Evolutionary conservation across 2,329 filamentous ascomycete genomes (phyloP).

Genomic region (Fusarium albosuccineum): DNA sequence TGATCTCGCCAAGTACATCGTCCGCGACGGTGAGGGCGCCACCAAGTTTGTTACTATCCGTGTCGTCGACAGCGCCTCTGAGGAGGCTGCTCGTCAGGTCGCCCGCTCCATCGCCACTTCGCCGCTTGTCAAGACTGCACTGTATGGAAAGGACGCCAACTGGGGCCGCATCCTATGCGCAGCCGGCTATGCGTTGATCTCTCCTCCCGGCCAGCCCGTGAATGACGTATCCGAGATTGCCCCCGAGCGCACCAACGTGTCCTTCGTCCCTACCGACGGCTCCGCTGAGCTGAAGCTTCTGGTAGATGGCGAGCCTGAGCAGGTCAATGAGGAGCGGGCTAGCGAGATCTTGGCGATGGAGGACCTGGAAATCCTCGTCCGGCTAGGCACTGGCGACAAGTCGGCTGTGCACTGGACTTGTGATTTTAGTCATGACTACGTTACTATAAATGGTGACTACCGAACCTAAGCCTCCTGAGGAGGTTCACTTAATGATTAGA

Average conservation of each 20-base stretch:
- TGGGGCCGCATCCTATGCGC: slow-evolving; percentile 98
- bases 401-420: slow-evolving; percentile 86
- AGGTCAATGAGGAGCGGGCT: slow-evolving; percentile 81
- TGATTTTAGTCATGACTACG: slow-evolving; percentile 87
- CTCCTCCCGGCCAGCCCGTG: slow-evolving; percentile 67
- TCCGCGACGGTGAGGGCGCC: slow-evolving; percentile 95
- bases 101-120: slow-evolving; percentile 91
- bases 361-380: slow-evolving; percentile 83
- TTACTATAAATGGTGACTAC: slow-evolving; percentile 77
- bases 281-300: slow-evolving; percentile 81
- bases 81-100: slow-evolving; percentile 80
- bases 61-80: slow-evolving; percentile 78
- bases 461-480: slow-evolving; percentile 62
- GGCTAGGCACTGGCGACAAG: slow-evolving; percentile 75
- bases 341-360: slow-evolving; percentile 82
- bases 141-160: slow-evolving; percentile 98
- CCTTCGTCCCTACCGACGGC: slow-evolving; percentile 83
- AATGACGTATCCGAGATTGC: slow-evolving; percentile 74
- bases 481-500: slow-evolving; percentile 13
- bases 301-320: slow-evolving; percentile 83
- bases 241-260: slow-evolving; percentile 80
- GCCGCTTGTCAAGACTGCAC: slow-evolving; percentile 94
- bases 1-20: slow-evolving; percentile 90
- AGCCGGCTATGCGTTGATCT: slow-evolving; percentile 82
- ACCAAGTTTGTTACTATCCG: slow-evolving; percentile 98